phyloP scores from a whole-genome alignment of 2,329 filamentous ascomycete genomes.

The Chaetothyriales sp. region DNA sequence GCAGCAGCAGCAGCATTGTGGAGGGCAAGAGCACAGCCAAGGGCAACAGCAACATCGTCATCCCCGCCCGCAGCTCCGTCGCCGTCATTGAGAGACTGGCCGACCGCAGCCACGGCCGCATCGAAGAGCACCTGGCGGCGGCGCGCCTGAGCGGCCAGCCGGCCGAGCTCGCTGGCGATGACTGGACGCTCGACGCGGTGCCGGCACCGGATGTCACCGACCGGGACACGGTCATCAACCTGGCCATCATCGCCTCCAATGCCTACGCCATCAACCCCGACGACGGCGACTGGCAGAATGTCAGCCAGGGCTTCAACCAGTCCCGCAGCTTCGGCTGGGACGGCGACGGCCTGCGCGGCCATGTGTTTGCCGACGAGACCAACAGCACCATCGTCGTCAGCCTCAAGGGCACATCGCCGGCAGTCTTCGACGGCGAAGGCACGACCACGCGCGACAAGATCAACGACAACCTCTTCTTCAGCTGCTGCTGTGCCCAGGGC shows the following conservation, averaged over 20 bases:
- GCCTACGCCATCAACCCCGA: conserved; percentile 67
- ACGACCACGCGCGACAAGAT: conserved; percentile 96
- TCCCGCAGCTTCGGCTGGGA: conserved; percentile 90
- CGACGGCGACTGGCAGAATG: conserved; percentile 69
- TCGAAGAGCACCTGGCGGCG: conserved; percentile 65
- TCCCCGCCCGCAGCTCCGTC: conserved; percentile 46
- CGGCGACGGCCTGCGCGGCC: conserved; percentile 72
- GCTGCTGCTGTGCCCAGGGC: conserved; percentile 91
- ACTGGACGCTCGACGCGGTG: conserved; percentile 73
- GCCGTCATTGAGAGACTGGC: conserved; percentile 65
- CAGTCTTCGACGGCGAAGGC: conserved; percentile 90
- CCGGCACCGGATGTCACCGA: conserved; percentile 70
- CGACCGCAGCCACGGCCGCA: conserved; percentile 60
- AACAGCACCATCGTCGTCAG: conserved; percentile 86
- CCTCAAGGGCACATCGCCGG: conserved; percentile 78
- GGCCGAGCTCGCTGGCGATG: conserved; percentile 53
- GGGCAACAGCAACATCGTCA: not conserved
- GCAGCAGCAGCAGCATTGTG: conserved; percentile 28
- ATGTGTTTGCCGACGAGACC: conserved; percentile 75
- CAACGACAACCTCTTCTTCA: conserved; percentile 96
- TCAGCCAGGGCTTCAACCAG: conserved; percentile 67
- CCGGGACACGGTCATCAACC: conserved; percentile 66
- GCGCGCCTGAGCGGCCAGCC: conserved; percentile 56
- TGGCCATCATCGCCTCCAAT: conserved; percentile 79
- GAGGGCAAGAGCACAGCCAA: conserved; percentile 18